Evolutionary conservation across 805 yeast species (phyloP).

Genomic region (Kodamaea sagamina): DNA sequence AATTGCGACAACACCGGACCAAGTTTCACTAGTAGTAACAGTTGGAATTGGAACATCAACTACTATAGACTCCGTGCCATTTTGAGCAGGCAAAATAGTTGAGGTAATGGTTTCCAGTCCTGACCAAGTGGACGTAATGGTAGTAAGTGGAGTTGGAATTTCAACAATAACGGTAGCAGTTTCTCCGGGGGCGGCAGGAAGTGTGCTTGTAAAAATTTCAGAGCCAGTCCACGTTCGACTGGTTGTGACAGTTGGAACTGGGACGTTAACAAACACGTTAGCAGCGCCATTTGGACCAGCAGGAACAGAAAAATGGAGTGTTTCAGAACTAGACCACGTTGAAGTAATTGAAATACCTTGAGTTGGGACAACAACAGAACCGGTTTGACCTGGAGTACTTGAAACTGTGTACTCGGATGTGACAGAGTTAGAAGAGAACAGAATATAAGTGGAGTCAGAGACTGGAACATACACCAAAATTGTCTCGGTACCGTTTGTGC

Average conservation of each 20-base stretch:
- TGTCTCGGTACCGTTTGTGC: slow-evolving; percentile 14
- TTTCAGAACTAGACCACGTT: slow-evolving; percentile 11
- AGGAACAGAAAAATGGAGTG: slow-evolving; percentile 17
- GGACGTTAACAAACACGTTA: slow-evolving; percentile 18
- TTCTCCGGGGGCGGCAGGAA: slow-evolving; percentile 9
- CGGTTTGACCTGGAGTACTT: too few relatives aligned
- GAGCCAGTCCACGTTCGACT: slow-evolving; percentile 14
- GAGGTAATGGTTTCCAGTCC: slow-evolving; percentile 12
- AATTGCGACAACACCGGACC: slow-evolving; percentile 13
- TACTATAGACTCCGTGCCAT: slow-evolving; percentile 14
- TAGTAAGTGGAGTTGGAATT: slow-evolving; percentile 19
- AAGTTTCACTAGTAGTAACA: slow-evolving; percentile 16
- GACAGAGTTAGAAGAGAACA: too few relatives aligned
- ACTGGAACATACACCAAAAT: slow-evolving; percentile 17
- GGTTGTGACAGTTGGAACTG: slow-evolving; percentile 16
- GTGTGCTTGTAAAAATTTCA: slow-evolving; percentile 10
- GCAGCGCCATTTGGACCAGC: slow-evolving; percentile 12
- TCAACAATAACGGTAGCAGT: slow-evolving; percentile 16
- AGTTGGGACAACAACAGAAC: too few relatives aligned
- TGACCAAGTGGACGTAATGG: slow-evolving; percentile 18
- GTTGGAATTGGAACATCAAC: slow-evolving; percentile 20
- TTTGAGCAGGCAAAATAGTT: slow-evolving; percentile 9
- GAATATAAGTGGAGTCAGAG: too few relatives aligned
- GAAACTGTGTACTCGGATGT: too few relatives aligned
- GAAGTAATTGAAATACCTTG: slow-evolving; percentile 11